Base-by-base conservation (phyloP, 495 filamentous ascomycete genomes). In the Cercophora scortea region DNA sequence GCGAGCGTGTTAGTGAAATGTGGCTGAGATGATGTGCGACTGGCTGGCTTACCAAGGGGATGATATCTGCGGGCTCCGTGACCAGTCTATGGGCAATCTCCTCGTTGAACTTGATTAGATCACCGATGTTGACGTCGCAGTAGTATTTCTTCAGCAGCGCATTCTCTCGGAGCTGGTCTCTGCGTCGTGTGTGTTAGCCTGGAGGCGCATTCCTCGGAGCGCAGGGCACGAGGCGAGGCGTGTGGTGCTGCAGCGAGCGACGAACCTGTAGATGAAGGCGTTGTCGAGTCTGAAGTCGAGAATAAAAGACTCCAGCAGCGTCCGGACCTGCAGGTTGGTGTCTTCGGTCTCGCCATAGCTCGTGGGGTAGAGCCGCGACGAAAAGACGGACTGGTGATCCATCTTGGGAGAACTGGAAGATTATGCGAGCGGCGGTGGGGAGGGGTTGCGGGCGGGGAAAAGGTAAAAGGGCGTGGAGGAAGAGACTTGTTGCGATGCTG, bases 111-210 rank as follows among this genome's bases (percentile, higher is more conserved):
- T 87, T 93, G 66, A 96, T 95, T 39, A 99, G 74, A 67, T 99
- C 94, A 36, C 88, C 88, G 58, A 99, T 89, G 68, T 99, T 92
- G 57, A 99, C 85, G 68, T 99, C 93, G 72, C 93, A 96, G 71
- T 85, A 95, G 70, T 91, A 96, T 61, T 92, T 88, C 65, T 95
- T 95, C 11, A 95, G 81, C 0, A 99, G 79, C 33, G 90, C 91
- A 73, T 99, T 97, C 62, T 96, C 91, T 55, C 90, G 83, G 52
- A 99, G 79, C 73, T 96, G 93, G 62, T 99, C 94, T 74, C 94
- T 95, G 59, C 32, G 49, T 6, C 39, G 4, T 16, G 45, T 33
- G 7, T n/a, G 57, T 66, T 46, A 71, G 56, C 46, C 49, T 19
- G 7, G 15, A 13, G 9, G 1, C 10, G 3, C n/a, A 16, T 8